phyloP scores from a whole-genome alignment of 106 monocot species.

The Cymbidium sinense region DNA sequence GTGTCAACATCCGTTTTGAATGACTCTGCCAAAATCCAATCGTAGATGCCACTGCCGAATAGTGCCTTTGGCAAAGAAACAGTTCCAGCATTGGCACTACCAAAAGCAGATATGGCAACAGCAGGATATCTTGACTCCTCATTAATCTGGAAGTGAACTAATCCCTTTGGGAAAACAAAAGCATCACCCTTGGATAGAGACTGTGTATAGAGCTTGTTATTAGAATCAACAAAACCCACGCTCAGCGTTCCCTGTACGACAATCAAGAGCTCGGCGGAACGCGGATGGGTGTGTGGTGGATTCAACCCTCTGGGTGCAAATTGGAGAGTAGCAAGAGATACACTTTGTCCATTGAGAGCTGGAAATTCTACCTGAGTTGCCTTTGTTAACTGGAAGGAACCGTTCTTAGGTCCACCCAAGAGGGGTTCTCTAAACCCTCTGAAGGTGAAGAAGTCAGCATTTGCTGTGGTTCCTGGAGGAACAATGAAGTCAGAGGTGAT shows the following conservation, averaged over 20 bases:
- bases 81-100: conserved; percentile 11
- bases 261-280: conserved; percentile 15
- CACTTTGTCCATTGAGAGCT: conserved; percentile 19
- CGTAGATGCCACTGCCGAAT: conserved; percentile 12
- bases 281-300: conserved; percentile 23
- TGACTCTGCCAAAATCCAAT: conserved; percentile 13
- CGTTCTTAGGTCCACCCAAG: background rate
- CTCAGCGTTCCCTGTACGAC: conserved; percentile 3
- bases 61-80: conserved; percentile 12
- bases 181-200: conserved; percentile 7
- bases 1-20: conserved; percentile 20
- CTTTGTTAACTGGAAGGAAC: conserved; percentile 7
- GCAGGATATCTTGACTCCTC: conserved; percentile 3
- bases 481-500: conserved; percentile 10
- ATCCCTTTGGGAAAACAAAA: conserved; percentile 22
- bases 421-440: conserved; percentile 1
- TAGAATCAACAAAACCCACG: conserved; percentile 21
- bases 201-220: conserved; percentile 15
- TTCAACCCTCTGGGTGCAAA: conserved; percentile 3
- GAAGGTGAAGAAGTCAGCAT: conserved; percentile 18
- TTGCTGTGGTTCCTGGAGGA: background rate
- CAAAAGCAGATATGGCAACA: conserved; percentile 19
- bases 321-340: conserved; percentile 12
- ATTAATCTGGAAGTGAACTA: conserved; percentile 16
- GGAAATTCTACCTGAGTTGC: conserved; percentile 14